These are phyloP conservation scores for Mycena olivaceomarginata DNA, from an alignment of 768 basidiomycete genomes.

Conservation along the genomic window DNA sequence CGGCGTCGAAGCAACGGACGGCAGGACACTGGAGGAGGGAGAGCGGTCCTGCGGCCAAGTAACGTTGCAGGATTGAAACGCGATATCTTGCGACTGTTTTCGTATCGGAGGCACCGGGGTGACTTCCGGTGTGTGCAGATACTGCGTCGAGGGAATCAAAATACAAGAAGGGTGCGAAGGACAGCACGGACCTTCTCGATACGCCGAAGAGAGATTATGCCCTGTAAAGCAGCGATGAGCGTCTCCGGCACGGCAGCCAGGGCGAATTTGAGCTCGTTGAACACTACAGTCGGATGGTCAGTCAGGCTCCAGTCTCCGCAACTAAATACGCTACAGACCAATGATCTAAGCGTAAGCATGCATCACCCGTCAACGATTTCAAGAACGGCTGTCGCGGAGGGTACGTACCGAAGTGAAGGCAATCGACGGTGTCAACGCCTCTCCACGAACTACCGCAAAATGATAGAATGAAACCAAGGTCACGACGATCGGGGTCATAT, in stretches of 20 bases:
- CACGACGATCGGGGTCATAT: constrained; percentile 72
- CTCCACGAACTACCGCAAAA: constrained; percentile 82
- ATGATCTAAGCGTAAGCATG: constrained; percentile 29
- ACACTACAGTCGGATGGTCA: constrained; percentile 68
- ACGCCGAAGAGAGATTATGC: constrained; percentile 89
- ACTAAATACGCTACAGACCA: constrained; percentile 38
- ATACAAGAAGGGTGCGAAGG: not conserved
- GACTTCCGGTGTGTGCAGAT: constrained; percentile 86
- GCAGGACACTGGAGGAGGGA: constrained; percentile 61
- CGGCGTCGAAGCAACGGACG: constrained; percentile 83
- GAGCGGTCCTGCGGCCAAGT: constrained; percentile 92
- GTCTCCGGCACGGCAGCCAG: constrained; percentile 93
- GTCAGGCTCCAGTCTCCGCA: no score
- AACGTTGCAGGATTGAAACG: constrained; percentile 89
- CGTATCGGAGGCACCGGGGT: constrained; percentile 74
- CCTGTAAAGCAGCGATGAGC: constrained; percentile 91
- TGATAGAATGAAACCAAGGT: constrained; percentile 81
- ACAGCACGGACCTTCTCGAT: constrained; percentile 77
- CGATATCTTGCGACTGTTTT: constrained; percentile 75
- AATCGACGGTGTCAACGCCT: constrained; percentile 86
- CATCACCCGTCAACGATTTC: no score
- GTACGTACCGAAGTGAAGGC: constrained; percentile 84
- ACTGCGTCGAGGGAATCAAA: constrained; percentile 51
- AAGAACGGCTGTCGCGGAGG: no score
- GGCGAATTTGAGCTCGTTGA: constrained; percentile 91